Evolutionary conservation across 73 alveolate species (phyloP), one percentile per base, ranked within the genome.

Genomic region (Tetrahymena malaccensis): DNA sequence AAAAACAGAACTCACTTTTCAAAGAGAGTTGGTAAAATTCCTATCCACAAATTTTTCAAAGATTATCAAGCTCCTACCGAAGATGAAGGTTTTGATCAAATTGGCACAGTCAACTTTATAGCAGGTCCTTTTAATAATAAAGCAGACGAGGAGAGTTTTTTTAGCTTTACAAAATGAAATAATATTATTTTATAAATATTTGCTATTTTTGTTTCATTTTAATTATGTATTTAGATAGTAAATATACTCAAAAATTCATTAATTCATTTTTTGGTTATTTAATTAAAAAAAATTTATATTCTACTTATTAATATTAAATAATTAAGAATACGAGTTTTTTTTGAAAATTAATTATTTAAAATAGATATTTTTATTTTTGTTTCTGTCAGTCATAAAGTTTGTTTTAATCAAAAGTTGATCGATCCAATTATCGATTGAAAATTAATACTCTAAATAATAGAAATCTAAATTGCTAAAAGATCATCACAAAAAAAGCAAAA

Each of bases 111-210:
- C 11, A 94, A 98, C 57, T 98, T 99, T 95, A 96, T 98, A 34
- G 99, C 99, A 22, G 99, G 99, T 3, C 99, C 99, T 7, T 99
- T 99, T 94, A 98, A 97, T 25, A 99, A 96, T 95, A 98, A 98
- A 83, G 98, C 98, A 50, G 99, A 99, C 94, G 97, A 98, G 94
- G 97, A 98, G 94, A 93, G 97, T 70, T 99, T 97, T 96, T 98
- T 95, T 95, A 96, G 96, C 93, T 98, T 97, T 95, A 96, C 96
- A 34, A 85, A 94, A 43, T 94, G 95, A 43, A 94, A 94, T 70
- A 0, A 70, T 22, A 70, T n/a, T 27, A 27, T 70, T n/a, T n/a
- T 7, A 50, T 11, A 50, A 50, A 50, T 50, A 50, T 15, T 21
- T 50, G 13, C 10, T 44, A 4, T 44, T 10, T 44, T 11, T 44